phyloP scores from a whole-genome alignment of 208 protist species.

The Crithidia sp. region DNA sequence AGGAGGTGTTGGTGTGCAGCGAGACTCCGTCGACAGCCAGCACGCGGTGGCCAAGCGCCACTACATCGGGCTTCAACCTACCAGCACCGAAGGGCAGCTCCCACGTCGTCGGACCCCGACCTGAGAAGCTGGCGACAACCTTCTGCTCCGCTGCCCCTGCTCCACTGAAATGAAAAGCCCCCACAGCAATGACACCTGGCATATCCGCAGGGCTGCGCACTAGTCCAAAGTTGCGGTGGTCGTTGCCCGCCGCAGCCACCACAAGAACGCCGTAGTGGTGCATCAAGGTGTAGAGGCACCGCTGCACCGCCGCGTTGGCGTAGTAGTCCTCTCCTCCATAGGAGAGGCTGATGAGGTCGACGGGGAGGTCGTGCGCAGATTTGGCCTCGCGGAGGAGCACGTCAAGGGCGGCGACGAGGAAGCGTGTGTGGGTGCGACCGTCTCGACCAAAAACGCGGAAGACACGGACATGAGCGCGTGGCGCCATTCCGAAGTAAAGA shows the following conservation, averaged over 20 bases:
- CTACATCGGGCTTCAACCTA: constrained; percentile 96
- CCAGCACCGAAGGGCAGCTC: constrained; percentile 94
- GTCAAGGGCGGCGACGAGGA: constrained; percentile 95
- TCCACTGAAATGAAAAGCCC: constrained; percentile 41
- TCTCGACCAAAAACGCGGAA: constrained; percentile 95
- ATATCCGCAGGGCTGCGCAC: constrained; percentile 97
- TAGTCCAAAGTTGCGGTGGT: constrained; percentile 95
- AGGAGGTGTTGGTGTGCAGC: not conserved
- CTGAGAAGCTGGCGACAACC: constrained; percentile 89
- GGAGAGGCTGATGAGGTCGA: constrained; percentile 94
- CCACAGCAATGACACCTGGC: constrained; percentile 95
- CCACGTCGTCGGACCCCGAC: constrained; percentile 93
- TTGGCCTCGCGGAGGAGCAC: constrained; percentile 20
- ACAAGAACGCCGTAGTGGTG: constrained; percentile 94
- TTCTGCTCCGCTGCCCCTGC: not conserved
- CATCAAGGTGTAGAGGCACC: constrained; percentile 41
- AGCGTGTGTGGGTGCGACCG: constrained; percentile 87
- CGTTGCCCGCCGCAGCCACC: constrained; percentile 97
- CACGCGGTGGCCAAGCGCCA: constrained; percentile 85
- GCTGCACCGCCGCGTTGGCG: constrained; percentile 72
- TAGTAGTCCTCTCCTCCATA: constrained; percentile 97
- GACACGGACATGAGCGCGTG: constrained; percentile 83
- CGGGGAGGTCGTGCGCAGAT: not conserved
- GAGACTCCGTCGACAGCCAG: constrained; percentile 31
- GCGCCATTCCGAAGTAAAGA: constrained; percentile 12